Evolutionary conservation across 2,329 filamentous ascomycete genomes (phyloP), one percentile per base, ranked within the genome.

Genomic region (Scortechinia acanthostroma): DNA sequence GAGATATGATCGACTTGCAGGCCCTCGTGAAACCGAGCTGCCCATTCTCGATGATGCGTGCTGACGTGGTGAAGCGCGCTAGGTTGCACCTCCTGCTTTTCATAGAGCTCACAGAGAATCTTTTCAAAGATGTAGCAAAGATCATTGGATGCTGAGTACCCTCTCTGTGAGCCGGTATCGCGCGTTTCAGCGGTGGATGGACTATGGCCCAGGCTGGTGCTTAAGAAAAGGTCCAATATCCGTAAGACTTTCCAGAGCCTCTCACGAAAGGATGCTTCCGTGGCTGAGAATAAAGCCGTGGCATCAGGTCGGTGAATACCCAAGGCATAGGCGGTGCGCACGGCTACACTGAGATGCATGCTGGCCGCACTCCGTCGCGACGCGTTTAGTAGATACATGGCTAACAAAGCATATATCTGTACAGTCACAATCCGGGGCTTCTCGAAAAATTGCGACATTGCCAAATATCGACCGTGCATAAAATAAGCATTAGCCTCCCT

Each of bases 261-360:
- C n/a, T 30, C 25, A n/a, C 25, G 25, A 6, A n/a, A 10, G 25
- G 25, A 30, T 10, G 6, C 6, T n/a, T 30, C 25, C 10, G 25
- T 10, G 6, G 25, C 10, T 10, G 25, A n/a, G 25, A 10, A 30
- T 6, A 30, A n/a, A n/a, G 25, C 25, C n/a, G 25, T 10, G 25
- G n/a, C 25, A n/a, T 30, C 25, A 10, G 10, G 43, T 2, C 55
- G 51, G 28, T 64, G 56, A 1, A 63, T 53, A 0, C 60, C 62
- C 4, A 64, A 49, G 0, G 60, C 55, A 37, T 61, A 59, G 2
- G 62, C 61, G 4, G 69, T 67, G 17, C 61, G 52, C 1, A 59
- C 61, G 2, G 62, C 63, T 33, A 60, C 57, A 2, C 64, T 63
- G 2, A 66, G 54, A 21, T 63, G 57, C 59, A 65, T 62, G 10